Evolutionary conservation across 345 rosid genomes (phyloP), one percentile per base, ranked within the genome.

Genomic region (Dovyalis caffra): DNA sequence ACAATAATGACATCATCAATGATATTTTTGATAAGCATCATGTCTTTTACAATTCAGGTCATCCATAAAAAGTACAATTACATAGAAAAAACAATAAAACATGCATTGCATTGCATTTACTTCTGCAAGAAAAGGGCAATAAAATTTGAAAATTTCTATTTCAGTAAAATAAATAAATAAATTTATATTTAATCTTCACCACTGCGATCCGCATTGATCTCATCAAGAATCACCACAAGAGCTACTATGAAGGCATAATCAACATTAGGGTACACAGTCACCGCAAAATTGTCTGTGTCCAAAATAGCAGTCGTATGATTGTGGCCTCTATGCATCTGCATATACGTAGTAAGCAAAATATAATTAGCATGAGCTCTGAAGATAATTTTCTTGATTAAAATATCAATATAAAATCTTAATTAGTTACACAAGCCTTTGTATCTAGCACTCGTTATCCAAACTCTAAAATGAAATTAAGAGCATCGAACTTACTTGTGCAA

Each of bases 321-420:
- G 68, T 83, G 87, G 8, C 72, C 57, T 65, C 62, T 79, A 12
- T 76, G 78, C 88, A 87, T 83, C 90, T 87, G 82, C 77, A 72
- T 10, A 37, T 11, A 23, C 70, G 33, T 66, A 11, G 20, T 9
- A 14, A n/a, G n/a, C n/a, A 5, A 66, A 66, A n/a, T n/a, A 21
- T 37, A 7, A n/a, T 66, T 11, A 37, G 28, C 7, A 66, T 38
- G 28, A 25, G 28, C 29, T 9, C 26, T 45, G 21, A 16, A 45
- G 1, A 45, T 45, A 45, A 0, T 3, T 15, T 45, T 45, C 21
- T 16, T 45, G 0, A 45, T 45, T 45, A 45, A 45, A 15, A 1
- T 1, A 45, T 37, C 31, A 15, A n/a, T 12, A 5, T 10, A 11
- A n/a, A n/a, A n/a, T n/a, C n/a, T 63, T 28, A 28, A 28, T 2